These are phyloP conservation scores for Claviceps sorghi DNA, from an alignment of 2,329 filamentous ascomycete genomes.

Conservation along the genomic window DNA sequence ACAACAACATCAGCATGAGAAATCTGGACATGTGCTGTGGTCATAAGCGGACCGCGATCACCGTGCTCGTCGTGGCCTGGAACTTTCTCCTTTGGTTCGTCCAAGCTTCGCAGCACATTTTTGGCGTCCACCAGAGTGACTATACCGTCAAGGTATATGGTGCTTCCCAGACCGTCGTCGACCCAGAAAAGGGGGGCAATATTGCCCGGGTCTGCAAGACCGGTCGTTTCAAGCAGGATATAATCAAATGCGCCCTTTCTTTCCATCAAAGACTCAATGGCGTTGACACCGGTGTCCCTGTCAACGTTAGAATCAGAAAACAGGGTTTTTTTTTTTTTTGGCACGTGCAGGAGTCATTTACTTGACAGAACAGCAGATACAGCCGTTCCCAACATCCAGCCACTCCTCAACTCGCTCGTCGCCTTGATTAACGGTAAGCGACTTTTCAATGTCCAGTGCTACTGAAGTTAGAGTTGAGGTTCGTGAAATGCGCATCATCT, in stretches of 20 bases:
- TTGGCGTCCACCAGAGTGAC: slow-evolving; percentile 92
- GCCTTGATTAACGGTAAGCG: slow-evolving; percentile 75
- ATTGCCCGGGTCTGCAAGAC: slow-evolving; percentile 87
- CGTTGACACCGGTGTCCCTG: slow-evolving; percentile 81
- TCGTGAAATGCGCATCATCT: slow-evolving; percentile 7
- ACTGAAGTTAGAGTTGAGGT: slow-evolving; percentile 5
- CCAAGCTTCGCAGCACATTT: slow-evolving; percentile 70
- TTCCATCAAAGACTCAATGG: slow-evolving; percentile 91
- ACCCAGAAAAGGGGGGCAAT: slow-evolving; percentile 96
- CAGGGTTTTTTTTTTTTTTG: no score
- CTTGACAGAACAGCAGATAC: slow-evolving; percentile 96
- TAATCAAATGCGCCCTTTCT: slow-evolving; percentile 92
- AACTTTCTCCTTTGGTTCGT: slow-evolving; percentile 49
- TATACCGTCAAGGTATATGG: slow-evolving; percentile 92
- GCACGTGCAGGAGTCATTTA: slow-evolving; percentile 21
- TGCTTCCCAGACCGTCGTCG: slow-evolving; percentile 86
- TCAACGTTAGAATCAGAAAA: neutral
- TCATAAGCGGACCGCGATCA: slow-evolving; percentile 54
- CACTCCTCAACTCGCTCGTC: slow-evolving; percentile 80
- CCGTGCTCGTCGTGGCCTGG: slow-evolving; percentile 37
- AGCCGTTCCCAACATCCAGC: slow-evolving; percentile 91
- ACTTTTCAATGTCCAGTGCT: slow-evolving; percentile 93
- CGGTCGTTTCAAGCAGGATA: slow-evolving; percentile 91
- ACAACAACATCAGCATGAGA: slow-evolving; percentile 92
- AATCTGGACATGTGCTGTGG: slow-evolving; percentile 89